Conservation (phyloP, 148 eudicot species). For the Chenopodium suecicum region DNA sequence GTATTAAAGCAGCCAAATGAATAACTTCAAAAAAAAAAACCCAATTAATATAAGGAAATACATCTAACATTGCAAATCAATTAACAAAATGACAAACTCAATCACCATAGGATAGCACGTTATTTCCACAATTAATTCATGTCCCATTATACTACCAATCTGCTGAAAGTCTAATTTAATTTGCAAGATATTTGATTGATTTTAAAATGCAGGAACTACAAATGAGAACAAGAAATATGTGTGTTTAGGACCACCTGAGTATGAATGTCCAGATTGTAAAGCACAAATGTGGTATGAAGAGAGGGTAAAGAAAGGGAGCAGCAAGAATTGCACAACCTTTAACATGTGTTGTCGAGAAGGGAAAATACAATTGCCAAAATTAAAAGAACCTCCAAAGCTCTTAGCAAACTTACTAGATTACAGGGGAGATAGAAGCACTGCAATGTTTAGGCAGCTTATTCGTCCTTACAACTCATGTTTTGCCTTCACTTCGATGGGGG, state of each 20-base stretch:
- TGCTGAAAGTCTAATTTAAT: too few species aligned
- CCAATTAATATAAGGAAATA: not conserved
- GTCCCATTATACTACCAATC: too few species aligned
- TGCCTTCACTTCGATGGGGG: slow-evolving; percentile 16
- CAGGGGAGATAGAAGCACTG: not conserved
- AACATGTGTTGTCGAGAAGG: not conserved
- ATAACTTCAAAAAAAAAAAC: not conserved
- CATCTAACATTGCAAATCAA: not conserved
- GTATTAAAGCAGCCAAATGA: not conserved
- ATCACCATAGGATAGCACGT: too few species aligned
- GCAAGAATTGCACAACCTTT: not conserved
- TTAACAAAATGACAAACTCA: not conserved
- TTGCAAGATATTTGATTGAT: too few species aligned
- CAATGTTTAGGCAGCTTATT: not conserved
- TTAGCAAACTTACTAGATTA: not conserved
- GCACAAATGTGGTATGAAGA: slow-evolving; percentile 9
- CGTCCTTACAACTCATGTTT: not conserved
- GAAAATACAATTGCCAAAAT: not conserved
- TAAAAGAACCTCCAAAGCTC: not conserved
- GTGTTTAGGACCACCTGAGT: not conserved
- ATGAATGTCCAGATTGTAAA: not conserved
- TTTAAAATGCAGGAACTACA: not conserved
- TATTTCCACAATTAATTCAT: too few species aligned
- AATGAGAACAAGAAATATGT: not conserved
- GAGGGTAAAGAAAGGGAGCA: not conserved